Evolutionary conservation across 1,284 basidiomycete species (phyloP).

Genomic region (Ceratobasidium theobromae): DNA sequence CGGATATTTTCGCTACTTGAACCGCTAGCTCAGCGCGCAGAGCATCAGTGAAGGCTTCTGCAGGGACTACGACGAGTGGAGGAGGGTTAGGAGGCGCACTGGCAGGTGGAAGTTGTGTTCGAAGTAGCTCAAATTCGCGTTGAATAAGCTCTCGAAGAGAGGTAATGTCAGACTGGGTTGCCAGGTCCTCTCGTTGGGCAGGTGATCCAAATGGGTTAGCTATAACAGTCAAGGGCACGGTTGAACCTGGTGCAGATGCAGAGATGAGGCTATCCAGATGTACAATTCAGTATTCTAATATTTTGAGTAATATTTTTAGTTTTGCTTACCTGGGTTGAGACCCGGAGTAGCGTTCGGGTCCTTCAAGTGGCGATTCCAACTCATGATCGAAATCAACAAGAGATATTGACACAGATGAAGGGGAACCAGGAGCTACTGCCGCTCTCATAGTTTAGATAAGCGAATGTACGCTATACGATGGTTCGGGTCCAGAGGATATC

Average conservation of each 20-base stretch:
- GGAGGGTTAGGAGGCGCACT: neutral
- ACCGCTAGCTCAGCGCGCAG: slow-evolving; percentile 15
- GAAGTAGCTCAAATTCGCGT: too few species aligned
- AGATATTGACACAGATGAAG: slow-evolving; percentile 6
- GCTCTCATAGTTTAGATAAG: too few species aligned
- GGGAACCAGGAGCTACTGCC: neutral
- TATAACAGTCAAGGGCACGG: neutral
- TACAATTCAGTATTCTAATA: neutral
- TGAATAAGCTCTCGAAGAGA: neutral
- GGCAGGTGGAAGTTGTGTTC: neutral
- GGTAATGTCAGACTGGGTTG: slow-evolving; percentile 1
- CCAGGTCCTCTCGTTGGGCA: neutral
- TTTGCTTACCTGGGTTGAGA: neutral
- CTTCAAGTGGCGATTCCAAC: neutral
- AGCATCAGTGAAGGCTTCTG: neutral
- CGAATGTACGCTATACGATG: too few species aligned
- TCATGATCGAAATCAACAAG: slow-evolving; percentile 7
- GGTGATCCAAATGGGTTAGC: neutral
- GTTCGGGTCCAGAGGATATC: too few species aligned
- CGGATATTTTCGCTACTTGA: slow-evolving; percentile 15
- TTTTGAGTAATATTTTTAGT: neutral
- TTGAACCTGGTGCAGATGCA: too few species aligned
- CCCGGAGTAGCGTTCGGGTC: neutral
- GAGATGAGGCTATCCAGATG: neutral
- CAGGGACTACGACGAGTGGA: neutral